Evolutionary conservation across 148 eudicot genomes (phyloP).

Genomic region (Nepenthes gracilis): DNA sequence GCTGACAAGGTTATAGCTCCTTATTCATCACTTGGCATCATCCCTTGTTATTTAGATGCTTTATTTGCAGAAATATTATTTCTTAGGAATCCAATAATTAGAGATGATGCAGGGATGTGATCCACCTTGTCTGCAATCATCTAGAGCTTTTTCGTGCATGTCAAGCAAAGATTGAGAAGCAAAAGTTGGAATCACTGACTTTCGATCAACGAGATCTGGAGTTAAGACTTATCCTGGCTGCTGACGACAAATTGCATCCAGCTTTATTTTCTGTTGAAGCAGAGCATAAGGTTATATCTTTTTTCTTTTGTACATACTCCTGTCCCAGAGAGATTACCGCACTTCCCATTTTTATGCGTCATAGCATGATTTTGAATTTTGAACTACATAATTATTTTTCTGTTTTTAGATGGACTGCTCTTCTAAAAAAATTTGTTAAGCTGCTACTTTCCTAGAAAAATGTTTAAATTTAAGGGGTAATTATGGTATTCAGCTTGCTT

Average conservation of each 20-base stretch:
- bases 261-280: slow-evolving; percentile 82
- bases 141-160: slow-evolving; percentile 76
- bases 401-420: no score
- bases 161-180: slow-evolving; percentile 59
- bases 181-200: slow-evolving; percentile 34
- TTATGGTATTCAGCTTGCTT: no score
- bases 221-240: slow-evolving; percentile 49
- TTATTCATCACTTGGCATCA: slow-evolving; percentile 4
- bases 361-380: no score
- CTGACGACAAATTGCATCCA: slow-evolving; percentile 85
- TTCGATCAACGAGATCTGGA: slow-evolving; percentile 64
- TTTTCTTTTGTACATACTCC: not conserved
- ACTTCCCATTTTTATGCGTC: not conserved
- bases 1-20: slow-evolving; percentile 56
- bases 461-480: no score
- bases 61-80: not conserved
- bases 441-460: no score
- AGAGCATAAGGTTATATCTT: slow-evolving; percentile 67
- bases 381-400: no score
- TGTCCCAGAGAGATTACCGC: not conserved
- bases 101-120: slow-evolving; percentile 62
- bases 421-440: no score
- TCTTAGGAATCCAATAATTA: slow-evolving; percentile 7
- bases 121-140: slow-evolving; percentile 56
- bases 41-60: not conserved